A percentile compares a stretch with the other conserved stretches of the same genome.
Conservation (phyloP, 768 basidiomycete species). For the Floccularia luteovirens region DNA sequence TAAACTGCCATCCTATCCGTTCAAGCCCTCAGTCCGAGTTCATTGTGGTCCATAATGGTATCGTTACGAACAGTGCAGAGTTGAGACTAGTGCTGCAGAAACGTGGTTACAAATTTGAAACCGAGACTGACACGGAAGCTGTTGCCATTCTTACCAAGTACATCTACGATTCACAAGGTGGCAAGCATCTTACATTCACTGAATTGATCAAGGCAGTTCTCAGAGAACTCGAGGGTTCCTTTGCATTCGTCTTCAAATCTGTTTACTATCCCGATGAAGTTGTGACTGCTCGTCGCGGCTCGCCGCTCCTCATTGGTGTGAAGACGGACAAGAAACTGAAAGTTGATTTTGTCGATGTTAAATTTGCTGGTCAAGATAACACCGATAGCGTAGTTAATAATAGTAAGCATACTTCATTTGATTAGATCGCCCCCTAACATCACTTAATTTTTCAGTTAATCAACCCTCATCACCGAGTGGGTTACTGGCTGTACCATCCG, state of each 20-base stretch:
- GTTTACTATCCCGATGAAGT: slow-evolving; percentile 92
- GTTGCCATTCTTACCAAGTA: slow-evolving; percentile 96
- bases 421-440: slow-evolving; percentile 5
- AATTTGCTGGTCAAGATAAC: slow-evolving; percentile 73
- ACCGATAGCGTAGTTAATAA: slow-evolving; percentile 29
- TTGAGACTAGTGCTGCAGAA: slow-evolving; percentile 92
- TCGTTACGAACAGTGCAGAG: slow-evolving; percentile 90
- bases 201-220: slow-evolving; percentile 90
- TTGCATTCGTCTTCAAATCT: slow-evolving; percentile 99
- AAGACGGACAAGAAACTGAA: slow-evolving; percentile 99
- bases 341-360: slow-evolving; percentile 99
- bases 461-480: slow-evolving; percentile 39
- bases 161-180: slow-evolving; percentile 87
- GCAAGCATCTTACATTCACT: slow-evolving; percentile 83
- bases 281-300: slow-evolving; percentile 94
- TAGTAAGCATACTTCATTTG: slow-evolving; percentile 22
- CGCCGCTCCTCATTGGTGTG: slow-evolving; percentile 93
- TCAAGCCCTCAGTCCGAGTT: slow-evolving; percentile 80
- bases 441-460: slow-evolving; percentile 21
- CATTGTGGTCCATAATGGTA: slow-evolving; percentile 95
- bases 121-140: slow-evolving; percentile 97
- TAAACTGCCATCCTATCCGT: slow-evolving; percentile 94
- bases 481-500: slow-evolving; percentile 59
- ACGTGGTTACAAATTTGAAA: slow-evolving; percentile 88
- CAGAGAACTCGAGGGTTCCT: slow-evolving; percentile 97